phyloP scores from a whole-genome alignment of 192 early-diverging fungal species.

The Chytriomyces confervae region DNA sequence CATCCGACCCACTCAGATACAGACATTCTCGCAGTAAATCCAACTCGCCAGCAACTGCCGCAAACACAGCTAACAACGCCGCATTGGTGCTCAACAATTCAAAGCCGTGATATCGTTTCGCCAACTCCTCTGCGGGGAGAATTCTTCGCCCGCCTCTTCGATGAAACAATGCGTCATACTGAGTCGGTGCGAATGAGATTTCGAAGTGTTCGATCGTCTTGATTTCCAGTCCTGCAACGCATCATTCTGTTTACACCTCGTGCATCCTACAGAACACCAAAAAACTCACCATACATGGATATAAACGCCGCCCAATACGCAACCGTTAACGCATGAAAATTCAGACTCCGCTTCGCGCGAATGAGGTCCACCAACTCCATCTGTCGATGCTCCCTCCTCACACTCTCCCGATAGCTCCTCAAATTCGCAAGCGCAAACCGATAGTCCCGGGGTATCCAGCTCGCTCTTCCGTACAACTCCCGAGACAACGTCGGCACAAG shows the following conservation, averaged over 20 bases:
- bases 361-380: slow-evolving; percentile 12
- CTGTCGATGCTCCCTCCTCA: background rate
- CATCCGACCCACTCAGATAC: too few relatives aligned
- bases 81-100: background rate
- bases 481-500: too few relatives aligned
- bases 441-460: slow-evolving; percentile 8
- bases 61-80: slow-evolving; percentile 6
- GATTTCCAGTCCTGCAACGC: background rate
- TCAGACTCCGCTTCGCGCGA: slow-evolving; percentile 21
- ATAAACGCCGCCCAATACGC: slow-evolving; percentile 25
- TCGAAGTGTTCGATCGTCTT: slow-evolving; percentile 30
- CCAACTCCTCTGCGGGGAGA: slow-evolving; percentile 17
- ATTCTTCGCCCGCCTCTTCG: background rate
- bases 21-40: background rate
- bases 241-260: background rate
- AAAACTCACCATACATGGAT: slow-evolving; percentile 16
- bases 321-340: slow-evolving; percentile 13
- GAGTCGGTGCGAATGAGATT: slow-evolving; percentile 7
- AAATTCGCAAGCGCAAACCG: slow-evolving; percentile 19
- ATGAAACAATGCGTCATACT: slow-evolving; percentile 5
- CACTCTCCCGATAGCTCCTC: background rate
- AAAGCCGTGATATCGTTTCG: background rate
- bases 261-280: too few relatives aligned
- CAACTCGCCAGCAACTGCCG: slow-evolving; percentile 1
- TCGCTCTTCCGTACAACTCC: too few relatives aligned